Evolutionary conservation across 805 yeast species (phyloP), one percentile per base, ranked within the genome.

Genomic region (Cyberlindnera samutprakarnensis): DNA sequence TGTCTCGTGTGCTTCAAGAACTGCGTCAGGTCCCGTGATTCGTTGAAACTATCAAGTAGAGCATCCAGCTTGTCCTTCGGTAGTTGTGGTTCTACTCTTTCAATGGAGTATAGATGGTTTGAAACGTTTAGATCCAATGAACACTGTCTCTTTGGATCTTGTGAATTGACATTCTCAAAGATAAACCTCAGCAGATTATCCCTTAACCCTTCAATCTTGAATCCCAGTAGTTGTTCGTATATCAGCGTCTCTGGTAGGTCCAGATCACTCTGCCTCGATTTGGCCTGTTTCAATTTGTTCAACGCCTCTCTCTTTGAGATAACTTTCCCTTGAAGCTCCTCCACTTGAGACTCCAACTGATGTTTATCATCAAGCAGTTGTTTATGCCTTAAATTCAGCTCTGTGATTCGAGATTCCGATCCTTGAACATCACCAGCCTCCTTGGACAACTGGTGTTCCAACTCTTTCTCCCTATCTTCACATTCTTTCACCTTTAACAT

Each of bases 181-280:
- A 59, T 54, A 44, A 78, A 72, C 36, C 53, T 56, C 27, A 78
- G 47, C 21, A 64, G 42, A 32, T 68, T 72, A 7, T 63, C 66
- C 14, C 57, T 53, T 2, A 71, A 51, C 4, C 75, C 75, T 33
- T 70, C 73, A 14, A 78, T 65, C 22, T 58, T 57, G 35, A 78
- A 47, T 1, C 86, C 85, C 27, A 76, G 54, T 30, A 72, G 55
- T 23, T 59, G 51, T 38, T 78, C 82, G 53, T 67, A 73, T 25
- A 66, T 59, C 13, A 55, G 35, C 25, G 73, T 56, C 46, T 78
- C 84, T 0, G 75, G 74, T 12, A 57, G 55, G 36, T 75, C 75
- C 25, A 57, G 58, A 18, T 56, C 57, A 7, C 65, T 56, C 44
- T 78, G 83, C 8, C 46, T 39, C 14, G 53, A 51, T 22, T 72